A percentile compares a stretch with the other conserved stretches of the same genome.
Conservation (phyloP, 139 green algal genomes). For the Limnomonas spitsbergensis region DNA sequence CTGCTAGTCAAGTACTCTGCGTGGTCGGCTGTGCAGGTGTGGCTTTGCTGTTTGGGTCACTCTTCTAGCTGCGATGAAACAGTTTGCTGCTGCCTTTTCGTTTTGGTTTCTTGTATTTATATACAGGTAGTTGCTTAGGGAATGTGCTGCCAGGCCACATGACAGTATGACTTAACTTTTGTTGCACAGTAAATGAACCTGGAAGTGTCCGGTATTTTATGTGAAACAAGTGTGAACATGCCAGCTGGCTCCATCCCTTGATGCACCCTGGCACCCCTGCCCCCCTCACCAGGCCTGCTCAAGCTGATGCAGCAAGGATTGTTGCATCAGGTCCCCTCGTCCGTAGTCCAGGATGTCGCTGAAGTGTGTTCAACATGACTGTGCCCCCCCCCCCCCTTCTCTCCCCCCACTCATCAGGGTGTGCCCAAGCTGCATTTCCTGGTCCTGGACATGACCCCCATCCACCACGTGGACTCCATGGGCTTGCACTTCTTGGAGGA, state of each 20-base stretch:
- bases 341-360: neutral
- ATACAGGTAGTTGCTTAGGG: neutral
- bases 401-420: too few relatives aligned
- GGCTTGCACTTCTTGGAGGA: too few relatives aligned
- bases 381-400: too few relatives aligned
- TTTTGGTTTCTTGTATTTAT: neutral
- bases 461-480: slow-evolving; percentile 19
- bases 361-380: too few relatives aligned
- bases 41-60: too few relatives aligned
- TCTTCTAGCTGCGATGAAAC: too few relatives aligned
- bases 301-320: too few relatives aligned
- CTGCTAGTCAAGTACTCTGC: slow-evolving; percentile 1
- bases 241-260: too few relatives aligned
- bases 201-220: too few relatives aligned
- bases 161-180: neutral
- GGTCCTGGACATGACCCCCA: slow-evolving; percentile 11
- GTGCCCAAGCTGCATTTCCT: neutral
- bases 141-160: neutral
- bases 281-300: too few relatives aligned
- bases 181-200: slow-evolving; percentile 1
- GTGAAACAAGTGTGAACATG: too few relatives aligned
- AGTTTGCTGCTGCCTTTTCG: neutral
- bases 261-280: too few relatives aligned
- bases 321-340: neutral
- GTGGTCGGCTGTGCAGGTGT: slow-evolving; percentile 10